Conservation (phyloP, 176 grass and related monocot species). For the Oryza meridionalis region DNA sequence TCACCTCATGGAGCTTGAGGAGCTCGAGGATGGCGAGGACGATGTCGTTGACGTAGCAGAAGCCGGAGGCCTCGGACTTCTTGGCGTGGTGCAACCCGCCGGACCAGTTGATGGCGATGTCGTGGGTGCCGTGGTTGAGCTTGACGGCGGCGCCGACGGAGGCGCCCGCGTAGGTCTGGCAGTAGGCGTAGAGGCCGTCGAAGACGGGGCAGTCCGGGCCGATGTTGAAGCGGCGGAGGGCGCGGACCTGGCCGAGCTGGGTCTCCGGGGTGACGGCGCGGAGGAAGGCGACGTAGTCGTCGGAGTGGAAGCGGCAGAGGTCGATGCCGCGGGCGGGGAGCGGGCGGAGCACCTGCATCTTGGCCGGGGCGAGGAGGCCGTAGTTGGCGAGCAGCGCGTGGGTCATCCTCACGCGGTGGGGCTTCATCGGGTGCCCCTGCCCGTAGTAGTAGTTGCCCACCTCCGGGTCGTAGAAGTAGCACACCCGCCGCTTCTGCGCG, state of each 20-base stretch:
- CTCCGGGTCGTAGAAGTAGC: constrained; percentile 97
- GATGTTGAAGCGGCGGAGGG: constrained; percentile 80
- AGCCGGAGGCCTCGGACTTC: constrained; percentile 80
- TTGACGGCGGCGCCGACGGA: constrained; percentile 74
- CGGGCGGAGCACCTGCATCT: constrained; percentile 78
- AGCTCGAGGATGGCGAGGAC: constrained; percentile 87
- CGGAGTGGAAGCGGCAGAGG: constrained; percentile 89
- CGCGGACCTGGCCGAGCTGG: constrained; percentile 69
- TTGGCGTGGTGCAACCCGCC: constrained; percentile 88
- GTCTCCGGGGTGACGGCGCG: constrained; percentile 78
- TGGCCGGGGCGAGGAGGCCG: constrained; percentile 53
- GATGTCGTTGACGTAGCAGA: constrained; percentile 94
- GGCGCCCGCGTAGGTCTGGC: constrained; percentile 87
- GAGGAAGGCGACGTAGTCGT: constrained; percentile 89
- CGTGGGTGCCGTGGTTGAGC: constrained; percentile 71
- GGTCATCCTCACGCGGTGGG: constrained; percentile 94
- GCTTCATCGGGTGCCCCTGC: constrained; percentile 90
- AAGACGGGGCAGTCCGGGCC: constrained; percentile 91
- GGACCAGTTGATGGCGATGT: constrained; percentile 91
- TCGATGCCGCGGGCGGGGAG: constrained; percentile 62
- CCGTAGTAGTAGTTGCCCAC: constrained; percentile 99
- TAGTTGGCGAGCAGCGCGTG: constrained; percentile 73
- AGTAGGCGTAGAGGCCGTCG: constrained; percentile 79
- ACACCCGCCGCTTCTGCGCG: constrained; percentile 83
- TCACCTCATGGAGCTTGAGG: constrained; percentile 73